A percentile compares a stretch with the other conserved stretches of the same genome.
Evolutionary conservation across 768 basidiomycete genomes (phyloP).

Genomic region (Lenzites betulinus): DNA sequence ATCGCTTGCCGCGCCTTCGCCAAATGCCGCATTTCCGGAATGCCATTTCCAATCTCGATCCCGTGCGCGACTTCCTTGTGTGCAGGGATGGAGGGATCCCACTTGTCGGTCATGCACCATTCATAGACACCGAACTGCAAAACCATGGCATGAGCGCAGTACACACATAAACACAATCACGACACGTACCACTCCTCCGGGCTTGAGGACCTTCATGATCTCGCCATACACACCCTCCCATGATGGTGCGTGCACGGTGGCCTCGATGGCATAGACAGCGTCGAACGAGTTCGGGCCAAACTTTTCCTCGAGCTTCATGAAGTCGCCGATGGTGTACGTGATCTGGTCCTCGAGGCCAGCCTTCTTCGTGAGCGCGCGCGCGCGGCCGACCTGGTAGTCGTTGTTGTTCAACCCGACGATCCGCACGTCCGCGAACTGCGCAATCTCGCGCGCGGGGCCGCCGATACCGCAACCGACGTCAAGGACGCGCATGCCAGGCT

Average conservation of each 20-base stretch:
- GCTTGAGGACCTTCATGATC: slow-evolving; percentile 92
- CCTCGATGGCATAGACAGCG: slow-evolving; percentile 98
- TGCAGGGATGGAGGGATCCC: slow-evolving; percentile 82
- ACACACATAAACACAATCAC: neutral
- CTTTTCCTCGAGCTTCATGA: slow-evolving; percentile 90
- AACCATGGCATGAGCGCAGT: slow-evolving; percentile 3
- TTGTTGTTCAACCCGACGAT: slow-evolving; percentile 95
- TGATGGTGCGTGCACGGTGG: slow-evolving; percentile 93
- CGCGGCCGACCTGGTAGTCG: slow-evolving; percentile 90
- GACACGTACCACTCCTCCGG: slow-evolving; percentile 85
- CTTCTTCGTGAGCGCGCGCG: slow-evolving; percentile 75
- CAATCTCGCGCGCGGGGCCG: slow-evolving; percentile 95
- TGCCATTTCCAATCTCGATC: slow-evolving; percentile 94
- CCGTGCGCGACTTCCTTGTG: slow-evolving; percentile 92
- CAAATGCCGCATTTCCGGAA: slow-evolving; percentile 93
- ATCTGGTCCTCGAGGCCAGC: slow-evolving; percentile 79
- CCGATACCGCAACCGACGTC: slow-evolving; percentile 99
- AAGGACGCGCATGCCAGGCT: slow-evolving; percentile 91
- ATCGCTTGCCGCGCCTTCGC: slow-evolving; percentile 73
- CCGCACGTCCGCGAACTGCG: slow-evolving; percentile 81
- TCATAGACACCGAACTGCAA: slow-evolving; percentile 94
- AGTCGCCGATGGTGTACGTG: slow-evolving; percentile 88
- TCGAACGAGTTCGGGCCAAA: slow-evolving; percentile 95
- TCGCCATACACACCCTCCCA: slow-evolving; percentile 96
- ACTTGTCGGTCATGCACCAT: slow-evolving; percentile 97